Evolutionary conservation across 441 rosid species (phyloP).

Genomic region (California macrophylla): DNA sequence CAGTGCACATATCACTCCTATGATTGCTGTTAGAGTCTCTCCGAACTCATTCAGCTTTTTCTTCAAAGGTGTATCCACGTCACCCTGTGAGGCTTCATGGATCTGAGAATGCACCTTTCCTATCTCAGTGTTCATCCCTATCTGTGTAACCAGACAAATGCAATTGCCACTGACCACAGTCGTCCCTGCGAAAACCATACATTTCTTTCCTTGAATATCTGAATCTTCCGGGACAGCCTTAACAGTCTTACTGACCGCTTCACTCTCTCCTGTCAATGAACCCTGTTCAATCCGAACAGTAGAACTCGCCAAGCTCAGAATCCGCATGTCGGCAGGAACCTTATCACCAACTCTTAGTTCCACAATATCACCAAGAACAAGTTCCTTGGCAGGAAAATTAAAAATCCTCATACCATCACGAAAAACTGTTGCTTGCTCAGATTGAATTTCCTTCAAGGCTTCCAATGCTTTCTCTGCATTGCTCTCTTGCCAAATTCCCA

Average conservation of each 20-base stretch:
- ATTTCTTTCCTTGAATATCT: slow-evolving; percentile 35
- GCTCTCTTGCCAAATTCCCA: slow-evolving; percentile 40
- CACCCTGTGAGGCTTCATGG: slow-evolving; percentile 30
- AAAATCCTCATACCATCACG: slow-evolving; percentile 27
- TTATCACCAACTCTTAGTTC: slow-evolving; percentile 39
- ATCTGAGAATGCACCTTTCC: slow-evolving; percentile 38
- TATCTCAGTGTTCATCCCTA: slow-evolving; percentile 38
- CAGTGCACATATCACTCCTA: neutral
- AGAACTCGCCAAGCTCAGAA: slow-evolving; percentile 33
- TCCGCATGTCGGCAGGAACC: slow-evolving; percentile 37
- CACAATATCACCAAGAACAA: slow-evolving; percentile 34
- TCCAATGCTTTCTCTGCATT: slow-evolving; percentile 42
- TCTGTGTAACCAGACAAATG: slow-evolving; percentile 32
- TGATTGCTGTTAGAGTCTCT: neutral
- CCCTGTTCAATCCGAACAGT: slow-evolving; percentile 38
- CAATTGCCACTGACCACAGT: slow-evolving; percentile 39
- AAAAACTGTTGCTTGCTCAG: slow-evolving; percentile 32
- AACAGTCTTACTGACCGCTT: slow-evolving; percentile 34
- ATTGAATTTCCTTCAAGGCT: slow-evolving; percentile 37
- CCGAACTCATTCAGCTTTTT: slow-evolving; percentile 22
- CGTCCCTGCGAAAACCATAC: slow-evolving; percentile 40
- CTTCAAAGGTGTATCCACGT: slow-evolving; percentile 41
- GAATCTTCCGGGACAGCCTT: slow-evolving; percentile 21
- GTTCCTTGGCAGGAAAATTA: slow-evolving; percentile 29
- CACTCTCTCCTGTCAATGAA: slow-evolving; percentile 40